Conservation (phyloP, 2,329 filamentous ascomycete species). For the Neoscytalidium dimidiatum region DNA sequence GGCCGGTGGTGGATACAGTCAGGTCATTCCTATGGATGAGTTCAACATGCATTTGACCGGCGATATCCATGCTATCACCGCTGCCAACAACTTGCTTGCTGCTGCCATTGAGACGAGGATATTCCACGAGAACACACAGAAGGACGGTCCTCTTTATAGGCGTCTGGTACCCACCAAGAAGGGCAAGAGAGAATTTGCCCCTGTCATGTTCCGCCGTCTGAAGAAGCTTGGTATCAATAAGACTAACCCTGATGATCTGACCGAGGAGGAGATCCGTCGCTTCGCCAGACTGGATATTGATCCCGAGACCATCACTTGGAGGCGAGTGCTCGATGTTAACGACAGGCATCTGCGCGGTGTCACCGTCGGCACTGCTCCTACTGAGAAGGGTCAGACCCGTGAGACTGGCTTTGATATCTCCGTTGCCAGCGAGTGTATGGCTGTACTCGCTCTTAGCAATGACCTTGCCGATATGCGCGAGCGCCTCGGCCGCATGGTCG, state of each 20-base stretch:
- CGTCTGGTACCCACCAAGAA: constrained; percentile 88
- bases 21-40: constrained; percentile 99
- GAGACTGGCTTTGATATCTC: constrained; percentile 97
- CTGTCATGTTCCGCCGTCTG: constrained; percentile 88
- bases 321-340: constrained; percentile 93
- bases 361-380: constrained; percentile 83
- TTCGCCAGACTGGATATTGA: constrained; percentile 98
- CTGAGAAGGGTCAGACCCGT: constrained; percentile 85
- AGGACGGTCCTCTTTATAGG: constrained; percentile 82
- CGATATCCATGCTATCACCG: constrained; percentile 96
- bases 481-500: constrained; percentile 91
- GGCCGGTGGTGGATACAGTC: constrained; percentile 95
- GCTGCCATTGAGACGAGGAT: constrained; percentile 97
- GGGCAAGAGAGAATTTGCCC: constrained; percentile 81
- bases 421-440: constrained; percentile 97
- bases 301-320: constrained; percentile 95
- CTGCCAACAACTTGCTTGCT: constrained; percentile 94
- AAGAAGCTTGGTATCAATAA: constrained; percentile 97
- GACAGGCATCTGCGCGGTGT: constrained; percentile 90
- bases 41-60: constrained; percentile 98
- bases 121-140: constrained; percentile 96
- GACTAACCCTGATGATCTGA: constrained; percentile 88
- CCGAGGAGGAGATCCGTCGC: constrained; percentile 79
- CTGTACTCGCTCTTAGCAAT: constrained; percentile 91
- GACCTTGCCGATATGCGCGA: constrained; percentile 86